phyloP scores from a whole-genome alignment of 768 basidiomycete species.

The Flagelloscypha sp. region DNA sequence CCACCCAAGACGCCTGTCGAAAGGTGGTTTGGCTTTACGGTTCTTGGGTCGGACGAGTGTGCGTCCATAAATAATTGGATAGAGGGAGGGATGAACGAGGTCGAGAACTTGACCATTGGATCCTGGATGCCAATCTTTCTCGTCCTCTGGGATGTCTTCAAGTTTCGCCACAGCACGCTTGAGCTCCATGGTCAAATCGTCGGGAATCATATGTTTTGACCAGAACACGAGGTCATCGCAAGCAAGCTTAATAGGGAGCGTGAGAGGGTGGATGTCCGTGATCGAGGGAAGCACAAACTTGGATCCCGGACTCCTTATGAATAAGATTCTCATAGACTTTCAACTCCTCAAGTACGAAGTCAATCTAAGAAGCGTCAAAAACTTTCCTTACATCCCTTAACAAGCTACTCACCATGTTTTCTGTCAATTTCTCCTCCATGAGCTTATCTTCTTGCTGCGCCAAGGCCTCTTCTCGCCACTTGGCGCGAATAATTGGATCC shows the following conservation, averaged over 20 bases:
- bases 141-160: conserved; percentile 13
- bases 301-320: conserved; percentile 7
- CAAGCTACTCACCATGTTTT: conserved; percentile 1
- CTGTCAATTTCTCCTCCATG: neutral
- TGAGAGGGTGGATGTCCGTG: no score
- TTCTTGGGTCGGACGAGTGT: conserved; percentile 6
- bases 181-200: conserved; percentile 5
- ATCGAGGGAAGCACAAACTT: no score
- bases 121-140: conserved; percentile 22
- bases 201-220: conserved; percentile 14
- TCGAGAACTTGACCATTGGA: conserved; percentile 18
- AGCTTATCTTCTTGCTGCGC: conserved; percentile 1
- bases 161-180: conserved; percentile 7
- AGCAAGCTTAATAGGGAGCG: conserved; percentile 13
- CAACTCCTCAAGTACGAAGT: conserved; percentile 13
- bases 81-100: conserved; percentile 19
- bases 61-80: conserved; percentile 15
- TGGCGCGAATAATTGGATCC: conserved; percentile 4
- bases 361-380: conserved; percentile 1
- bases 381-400: no score
- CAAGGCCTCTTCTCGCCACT: conserved; percentile 8
- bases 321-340: conserved; percentile 6
- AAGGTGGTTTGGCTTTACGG: neutral
- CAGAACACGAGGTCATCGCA: conserved; percentile 13
- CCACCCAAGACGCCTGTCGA: neutral